A percentile compares a stretch with the other conserved stretches of the same genome.
phyloP scores from a whole-genome alignment of 2,329 filamentous ascomycete species.

The Xylaria sp. region DNA sequence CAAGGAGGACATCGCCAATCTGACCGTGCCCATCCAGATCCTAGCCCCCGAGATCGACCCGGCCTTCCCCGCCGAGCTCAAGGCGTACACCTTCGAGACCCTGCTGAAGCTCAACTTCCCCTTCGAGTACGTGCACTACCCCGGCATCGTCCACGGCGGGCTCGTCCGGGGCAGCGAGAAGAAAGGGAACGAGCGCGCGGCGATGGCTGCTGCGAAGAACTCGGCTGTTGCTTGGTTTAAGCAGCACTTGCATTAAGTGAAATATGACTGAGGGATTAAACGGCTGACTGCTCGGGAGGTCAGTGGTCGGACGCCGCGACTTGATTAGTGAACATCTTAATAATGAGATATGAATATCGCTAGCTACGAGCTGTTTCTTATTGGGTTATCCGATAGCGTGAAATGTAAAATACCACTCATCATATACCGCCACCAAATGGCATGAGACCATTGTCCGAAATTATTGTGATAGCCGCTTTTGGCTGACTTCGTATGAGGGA shows the following conservation, averaged over 20 bases:
- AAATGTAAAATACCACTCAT: neutral
- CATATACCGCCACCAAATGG: neutral
- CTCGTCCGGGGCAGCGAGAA: constrained; percentile 56
- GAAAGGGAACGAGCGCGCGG: constrained; percentile 55
- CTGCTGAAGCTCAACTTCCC: constrained; percentile 53
- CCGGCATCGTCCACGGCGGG: constrained; percentile 60
- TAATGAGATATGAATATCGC: neutral
- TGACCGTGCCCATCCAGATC: constrained; percentile 59
- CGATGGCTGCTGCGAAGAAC: constrained; percentile 60
- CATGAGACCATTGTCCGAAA: neutral
- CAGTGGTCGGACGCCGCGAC: too few species aligned
- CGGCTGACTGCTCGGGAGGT: neutral
- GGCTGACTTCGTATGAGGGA: too few species aligned
- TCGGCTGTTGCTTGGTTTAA: constrained; percentile 59
- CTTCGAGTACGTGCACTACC: constrained; percentile 64
- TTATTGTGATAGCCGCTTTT: neutral
- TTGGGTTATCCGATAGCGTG: neutral
- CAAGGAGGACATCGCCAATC: constrained; percentile 56
- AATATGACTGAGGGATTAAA: neutral
- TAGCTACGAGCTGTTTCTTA: neutral
- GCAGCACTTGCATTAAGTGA: constrained; percentile 39
- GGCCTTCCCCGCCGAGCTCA: constrained; percentile 58
- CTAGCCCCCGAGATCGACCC: constrained; percentile 55
- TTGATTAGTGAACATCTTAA: neutral
- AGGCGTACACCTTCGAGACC: constrained; percentile 54